phyloP scores from a whole-genome alignment of 768 basidiomycete genomes.

The Hypsizygus marmoreus region DNA sequence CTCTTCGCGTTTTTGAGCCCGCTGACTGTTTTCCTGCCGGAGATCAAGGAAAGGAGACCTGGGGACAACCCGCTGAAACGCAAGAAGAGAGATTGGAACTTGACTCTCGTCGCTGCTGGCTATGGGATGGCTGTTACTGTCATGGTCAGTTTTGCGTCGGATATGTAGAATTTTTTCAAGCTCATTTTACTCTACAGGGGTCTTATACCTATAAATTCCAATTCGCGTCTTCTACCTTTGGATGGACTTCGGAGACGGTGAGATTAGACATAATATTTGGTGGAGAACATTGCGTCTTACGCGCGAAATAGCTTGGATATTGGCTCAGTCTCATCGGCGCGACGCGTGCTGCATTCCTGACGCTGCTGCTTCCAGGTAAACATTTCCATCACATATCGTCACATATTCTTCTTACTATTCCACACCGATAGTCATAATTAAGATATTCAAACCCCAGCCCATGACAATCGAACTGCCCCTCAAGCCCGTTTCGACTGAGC shows the following conservation, averaged over 20 bases:
- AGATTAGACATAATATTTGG: constrained; percentile 17
- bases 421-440: constrained; percentile 61
- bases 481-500: constrained; percentile 22
- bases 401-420: neutral
- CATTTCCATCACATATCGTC: neutral
- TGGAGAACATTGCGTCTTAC: neutral
- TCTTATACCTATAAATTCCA: constrained; percentile 61
- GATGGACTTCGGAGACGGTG: constrained; percentile 69
- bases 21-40: constrained; percentile 64
- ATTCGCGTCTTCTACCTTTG: constrained; percentile 61
- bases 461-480: constrained; percentile 23
- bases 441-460: constrained; percentile 48
- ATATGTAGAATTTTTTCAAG: neutral
- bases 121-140: constrained; percentile 52
- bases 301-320: constrained; percentile 63
- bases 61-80: constrained; percentile 40
- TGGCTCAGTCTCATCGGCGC: constrained; percentile 59
- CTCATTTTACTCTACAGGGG: constrained; percentile 40
- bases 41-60: constrained; percentile 19
- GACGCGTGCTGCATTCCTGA: constrained; percentile 55
- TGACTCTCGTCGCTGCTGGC: constrained; percentile 55
- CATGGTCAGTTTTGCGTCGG: constrained; percentile 36
- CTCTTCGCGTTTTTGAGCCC: constrained; percentile 71
- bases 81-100: constrained; percentile 60
- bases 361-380: constrained; percentile 63